phyloP scores from a whole-genome alignment of 192 early-diverging fungal species.

The Allomyces arbusculus region DNA sequence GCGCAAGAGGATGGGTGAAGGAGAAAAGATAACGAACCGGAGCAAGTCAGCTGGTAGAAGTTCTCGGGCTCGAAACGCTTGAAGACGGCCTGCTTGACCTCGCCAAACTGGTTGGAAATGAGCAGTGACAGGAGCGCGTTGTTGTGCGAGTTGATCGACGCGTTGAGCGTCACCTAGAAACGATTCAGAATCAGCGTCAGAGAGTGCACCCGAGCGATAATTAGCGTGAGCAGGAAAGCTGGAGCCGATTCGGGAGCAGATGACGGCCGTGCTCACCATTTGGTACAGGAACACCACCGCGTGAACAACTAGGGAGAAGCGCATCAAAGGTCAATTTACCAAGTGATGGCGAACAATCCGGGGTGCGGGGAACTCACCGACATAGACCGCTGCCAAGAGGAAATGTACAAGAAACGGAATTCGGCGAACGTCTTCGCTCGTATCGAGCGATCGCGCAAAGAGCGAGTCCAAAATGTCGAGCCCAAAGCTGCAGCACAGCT shows the following conservation, averaged over 20 bases:
- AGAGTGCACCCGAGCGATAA: too few species aligned
- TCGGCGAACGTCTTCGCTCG: too few species aligned
- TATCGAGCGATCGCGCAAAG: slow-evolving; percentile 37
- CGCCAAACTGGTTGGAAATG: slow-evolving; percentile 93
- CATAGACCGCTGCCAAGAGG: too few species aligned
- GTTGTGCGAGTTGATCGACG: slow-evolving; percentile 88
- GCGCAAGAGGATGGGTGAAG: too few species aligned
- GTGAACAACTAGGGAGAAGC: slow-evolving; percentile 37
- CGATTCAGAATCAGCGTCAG: too few species aligned
- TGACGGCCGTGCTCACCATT: slow-evolving; percentile 30
- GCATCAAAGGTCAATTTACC: too few species aligned
- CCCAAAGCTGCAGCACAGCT: slow-evolving; percentile 78
- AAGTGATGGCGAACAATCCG: too few species aligned
- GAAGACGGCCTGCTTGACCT: slow-evolving; percentile 92
- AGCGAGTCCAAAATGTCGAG: slow-evolving; percentile 86
- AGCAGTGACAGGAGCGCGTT: slow-evolving; percentile 79
- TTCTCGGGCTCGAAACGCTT: slow-evolving; percentile 94
- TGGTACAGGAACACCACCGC: slow-evolving; percentile 83
- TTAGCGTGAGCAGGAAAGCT: too few species aligned
- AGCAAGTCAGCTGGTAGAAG: slow-evolving; percentile 82
- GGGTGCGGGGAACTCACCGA: too few species aligned
- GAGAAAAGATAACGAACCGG: slow-evolving; percentile 25
- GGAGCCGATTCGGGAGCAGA: too few species aligned
- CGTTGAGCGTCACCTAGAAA: slow-evolving; percentile 47
- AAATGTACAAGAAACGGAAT: too few species aligned